Evolutionary conservation across 208 protist genomes (phyloP), one percentile per base, ranked within the genome.

Genomic region (Crithidia thermophila): DNA sequence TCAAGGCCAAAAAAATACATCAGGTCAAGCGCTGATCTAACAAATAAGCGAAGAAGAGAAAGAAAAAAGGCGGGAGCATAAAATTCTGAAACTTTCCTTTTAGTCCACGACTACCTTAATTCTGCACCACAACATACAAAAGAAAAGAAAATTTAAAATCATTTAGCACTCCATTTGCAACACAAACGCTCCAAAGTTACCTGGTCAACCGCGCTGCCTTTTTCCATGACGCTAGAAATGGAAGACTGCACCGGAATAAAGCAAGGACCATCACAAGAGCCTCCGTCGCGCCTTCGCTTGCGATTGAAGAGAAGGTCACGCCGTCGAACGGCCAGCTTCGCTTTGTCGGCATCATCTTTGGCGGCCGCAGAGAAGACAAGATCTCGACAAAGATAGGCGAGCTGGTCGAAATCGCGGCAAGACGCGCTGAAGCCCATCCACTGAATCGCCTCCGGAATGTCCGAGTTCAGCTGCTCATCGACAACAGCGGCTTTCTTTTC

Each of bases 381-480:
- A 79, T 76, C 78, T 23, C 88, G 70, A 50, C 84, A 88, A 11
- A 94, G 50, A 40, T 82, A 70, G 6, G 83, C 88, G 4, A 94
- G 65, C 56, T 87, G 83, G 45, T 91, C 85, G 52, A 85, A 90
- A 75, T 90, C 84, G 16, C 88, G 88, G 49, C 79, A 88, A 0
- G 85, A 80, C 1, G 77, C 66, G 43, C 88, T 91, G 37, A 72
- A 67, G 11, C 77, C 76, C 43, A 72, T 79, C 60, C 90, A 85
- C 11, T 68, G 66, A 34, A 91, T 77, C 63, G 91, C 88, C 36
- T 77, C 70, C 11, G 84, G 81, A 61, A 94, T 88, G 13, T 36
- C 65, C 10, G 82, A 63, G 11, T 36, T 63, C 25, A 92, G 57
- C 20, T 65, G 58, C 27, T 89, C 79, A 23, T 65, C 46, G 10